Conservation (phyloP, 2,329 filamentous ascomycete genomes). For the Arachnopeziza araneosa region DNA sequence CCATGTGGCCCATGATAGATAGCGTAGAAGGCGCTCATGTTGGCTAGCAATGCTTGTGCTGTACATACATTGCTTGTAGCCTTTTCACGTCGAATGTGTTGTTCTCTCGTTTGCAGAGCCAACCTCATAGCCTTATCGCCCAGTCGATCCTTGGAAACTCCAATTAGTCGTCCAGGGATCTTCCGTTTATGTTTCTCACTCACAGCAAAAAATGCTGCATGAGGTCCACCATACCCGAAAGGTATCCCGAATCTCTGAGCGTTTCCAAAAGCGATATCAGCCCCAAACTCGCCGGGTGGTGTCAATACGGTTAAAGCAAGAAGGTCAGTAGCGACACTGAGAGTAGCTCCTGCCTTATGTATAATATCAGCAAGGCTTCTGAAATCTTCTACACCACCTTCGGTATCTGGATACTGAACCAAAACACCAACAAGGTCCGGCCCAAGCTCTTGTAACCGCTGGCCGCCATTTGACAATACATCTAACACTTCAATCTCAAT, state of each 20-base stretch:
- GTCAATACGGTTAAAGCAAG: slow-evolving; percentile 81
- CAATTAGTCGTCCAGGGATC: slow-evolving; percentile 85
- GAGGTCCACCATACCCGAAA: slow-evolving; percentile 88
- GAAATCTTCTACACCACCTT: slow-evolving; percentile 74
- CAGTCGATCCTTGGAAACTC: slow-evolving; percentile 83
- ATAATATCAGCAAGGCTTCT: slow-evolving; percentile 66
- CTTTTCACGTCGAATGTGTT: slow-evolving; percentile 94
- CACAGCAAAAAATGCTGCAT: slow-evolving; percentile 93
- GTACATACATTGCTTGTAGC: slow-evolving; percentile 98
- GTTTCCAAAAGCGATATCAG: slow-evolving; percentile 91
- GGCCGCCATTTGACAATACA: slow-evolving; percentile 57
- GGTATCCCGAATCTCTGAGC: slow-evolving; percentile 89
- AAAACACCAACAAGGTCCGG: slow-evolving; percentile 83
- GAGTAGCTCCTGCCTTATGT: slow-evolving; percentile 70
- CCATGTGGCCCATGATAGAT: slow-evolving; percentile 87
- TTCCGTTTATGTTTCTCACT: slow-evolving; percentile 89
- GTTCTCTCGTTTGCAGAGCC: slow-evolving; percentile 86
- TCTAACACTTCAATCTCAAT: slow-evolving; percentile 73
- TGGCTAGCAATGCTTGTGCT: slow-evolving; percentile 85
- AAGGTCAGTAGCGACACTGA: slow-evolving; percentile 86
- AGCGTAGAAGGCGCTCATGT: slow-evolving; percentile 94
- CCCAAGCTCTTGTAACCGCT: slow-evolving; percentile 66
- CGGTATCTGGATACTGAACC: slow-evolving; percentile 91
- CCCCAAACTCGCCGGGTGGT: slow-evolving; percentile 88
- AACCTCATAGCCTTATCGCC: slow-evolving; percentile 77